Evolutionary conservation across 345 rosid species (phyloP).

Genomic region (Syzygium grande): DNA sequence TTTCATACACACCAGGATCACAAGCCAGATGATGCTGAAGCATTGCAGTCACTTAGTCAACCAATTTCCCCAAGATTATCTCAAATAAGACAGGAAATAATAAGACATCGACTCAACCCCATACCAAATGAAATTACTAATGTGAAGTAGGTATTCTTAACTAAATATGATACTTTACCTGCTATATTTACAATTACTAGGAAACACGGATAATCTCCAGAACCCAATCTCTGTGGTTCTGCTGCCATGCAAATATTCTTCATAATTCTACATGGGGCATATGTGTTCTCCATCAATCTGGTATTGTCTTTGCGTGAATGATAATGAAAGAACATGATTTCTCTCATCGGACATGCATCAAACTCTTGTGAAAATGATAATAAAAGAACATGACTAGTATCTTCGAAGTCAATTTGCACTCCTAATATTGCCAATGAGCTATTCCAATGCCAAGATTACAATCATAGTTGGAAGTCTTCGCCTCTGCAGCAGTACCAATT

Average conservation of each 20-base stretch:
- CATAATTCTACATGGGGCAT: neutral
- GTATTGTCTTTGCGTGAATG: neutral
- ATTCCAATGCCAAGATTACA: neutral
- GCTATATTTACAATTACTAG: neutral
- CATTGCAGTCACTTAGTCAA: fast-evolving
- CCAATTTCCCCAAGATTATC: neutral
- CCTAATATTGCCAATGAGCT: neutral
- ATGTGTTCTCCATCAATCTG: neutral
- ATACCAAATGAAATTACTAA: neutral
- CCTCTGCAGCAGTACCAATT: neutral
- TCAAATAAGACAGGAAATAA: neutral
- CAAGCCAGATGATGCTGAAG: neutral
- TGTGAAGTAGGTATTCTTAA: neutral
- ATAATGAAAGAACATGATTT: neutral
- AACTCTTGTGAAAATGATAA: no score
- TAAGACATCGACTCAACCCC: fast-evolving
- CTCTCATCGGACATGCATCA: neutral
- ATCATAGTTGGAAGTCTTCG: neutral
- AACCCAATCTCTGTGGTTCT: neutral
- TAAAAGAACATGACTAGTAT: no score
- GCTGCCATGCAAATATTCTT: neutral
- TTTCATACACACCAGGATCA: neutral
- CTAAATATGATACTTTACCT: neutral
- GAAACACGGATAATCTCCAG: neutral
- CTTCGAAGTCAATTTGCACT: neutral